phyloP scores from a whole-genome alignment of 1,284 basidiomycete species.

The Bjerkandera adusta region DNA sequence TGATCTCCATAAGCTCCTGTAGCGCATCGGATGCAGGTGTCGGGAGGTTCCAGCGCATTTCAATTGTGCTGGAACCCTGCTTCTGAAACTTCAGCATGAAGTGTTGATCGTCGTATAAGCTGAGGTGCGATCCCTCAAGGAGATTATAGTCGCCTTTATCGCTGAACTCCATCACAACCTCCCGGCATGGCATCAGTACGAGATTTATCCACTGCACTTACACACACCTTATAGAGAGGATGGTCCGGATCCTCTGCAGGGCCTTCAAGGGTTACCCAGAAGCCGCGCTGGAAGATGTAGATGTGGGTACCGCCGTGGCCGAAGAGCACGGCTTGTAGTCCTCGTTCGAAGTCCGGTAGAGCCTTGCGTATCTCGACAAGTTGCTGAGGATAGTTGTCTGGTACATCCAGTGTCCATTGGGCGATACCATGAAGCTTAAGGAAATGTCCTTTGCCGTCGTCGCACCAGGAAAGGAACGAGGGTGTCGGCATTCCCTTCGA shows the following conservation, averaged over 20 bases:
- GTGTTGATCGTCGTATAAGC: constrained; percentile 1
- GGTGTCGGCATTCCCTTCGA: neutral
- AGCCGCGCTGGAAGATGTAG: constrained; percentile 5
- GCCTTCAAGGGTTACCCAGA: neutral
- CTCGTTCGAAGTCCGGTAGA: neutral
- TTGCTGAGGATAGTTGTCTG: constrained; percentile 1
- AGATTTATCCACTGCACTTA: too few relatives aligned
- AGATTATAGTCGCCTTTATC: neutral
- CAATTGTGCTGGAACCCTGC: neutral
- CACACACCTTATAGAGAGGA: constrained; percentile 5
- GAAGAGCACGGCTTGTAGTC: constrained; percentile 1
- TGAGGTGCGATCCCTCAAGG: constrained; percentile 1
- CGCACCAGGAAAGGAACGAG: constrained; percentile 2
- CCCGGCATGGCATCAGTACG: neutral
- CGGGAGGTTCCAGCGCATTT: constrained; percentile 5
- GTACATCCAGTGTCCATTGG: constrained; percentile 3
- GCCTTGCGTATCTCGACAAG: neutral
- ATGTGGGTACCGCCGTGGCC: constrained; percentile 8
- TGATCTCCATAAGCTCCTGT: constrained; percentile 3
- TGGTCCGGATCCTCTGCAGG: neutral
- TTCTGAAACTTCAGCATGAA: constrained; percentile 7
- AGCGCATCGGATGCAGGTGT: neutral
- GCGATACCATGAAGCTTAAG: neutral
- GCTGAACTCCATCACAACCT: neutral
- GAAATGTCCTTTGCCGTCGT: constrained; percentile 3